phyloP scores from a whole-genome alignment of 768 basidiomycete genomes.

The Ramaria sp. region DNA sequence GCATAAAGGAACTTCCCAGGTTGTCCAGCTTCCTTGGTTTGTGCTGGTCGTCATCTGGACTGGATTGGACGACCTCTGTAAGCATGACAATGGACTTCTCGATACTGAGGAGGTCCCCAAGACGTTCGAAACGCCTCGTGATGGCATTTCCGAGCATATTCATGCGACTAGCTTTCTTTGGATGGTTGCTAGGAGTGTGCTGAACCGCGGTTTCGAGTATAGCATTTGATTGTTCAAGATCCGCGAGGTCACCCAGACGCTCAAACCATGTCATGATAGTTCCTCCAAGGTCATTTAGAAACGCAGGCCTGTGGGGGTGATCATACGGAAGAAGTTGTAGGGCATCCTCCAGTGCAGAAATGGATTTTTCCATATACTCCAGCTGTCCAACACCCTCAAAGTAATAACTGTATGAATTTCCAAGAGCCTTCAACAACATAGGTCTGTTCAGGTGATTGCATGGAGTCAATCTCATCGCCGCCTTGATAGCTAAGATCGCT shows the following conservation, averaged over 20 bases:
- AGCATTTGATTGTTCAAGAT: not conserved
- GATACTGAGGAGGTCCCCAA: not conserved
- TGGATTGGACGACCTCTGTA: not conserved
- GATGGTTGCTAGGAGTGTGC: constrained; percentile 11
- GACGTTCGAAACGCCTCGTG: not conserved
- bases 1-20: constrained; percentile 3
- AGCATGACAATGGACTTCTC: not conserved
- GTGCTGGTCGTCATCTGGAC: not conserved
- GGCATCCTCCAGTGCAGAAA: constrained; percentile 4
- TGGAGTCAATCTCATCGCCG: not conserved
- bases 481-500: constrained; percentile 1
- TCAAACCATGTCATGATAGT: constrained; percentile 4
- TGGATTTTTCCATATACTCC: constrained; percentile 8
- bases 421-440: constrained; percentile 3
- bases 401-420: constrained; percentile 2
- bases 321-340: constrained; percentile 7
- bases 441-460: not conserved
- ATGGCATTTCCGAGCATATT: not conserved
- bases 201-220: not conserved
- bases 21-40: constrained; percentile 8
- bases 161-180: not conserved
- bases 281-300: constrained; percentile 8
- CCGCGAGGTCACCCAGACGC: not conserved
- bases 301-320: constrained; percentile 12
- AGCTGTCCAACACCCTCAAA: constrained; percentile 9